These are phyloP conservation scores for Collybia sp. DNA, from an alignment of 768 basidiomycete species.

Conservation along the genomic window DNA sequence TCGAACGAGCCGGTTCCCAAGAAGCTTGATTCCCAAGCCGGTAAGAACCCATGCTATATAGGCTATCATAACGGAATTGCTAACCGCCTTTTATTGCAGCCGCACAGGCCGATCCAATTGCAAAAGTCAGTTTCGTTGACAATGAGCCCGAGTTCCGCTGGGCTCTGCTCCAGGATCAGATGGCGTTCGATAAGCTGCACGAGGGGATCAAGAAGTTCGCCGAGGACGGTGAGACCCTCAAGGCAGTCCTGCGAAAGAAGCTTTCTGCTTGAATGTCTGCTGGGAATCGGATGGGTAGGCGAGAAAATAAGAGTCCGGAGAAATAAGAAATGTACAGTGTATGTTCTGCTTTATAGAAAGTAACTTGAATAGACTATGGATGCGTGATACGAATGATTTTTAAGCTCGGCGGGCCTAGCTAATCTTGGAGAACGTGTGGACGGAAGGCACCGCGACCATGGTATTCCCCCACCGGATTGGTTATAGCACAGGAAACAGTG, in stretches of 20 bases:
- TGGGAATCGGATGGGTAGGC: too few relatives aligned
- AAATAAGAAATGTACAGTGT: too few relatives aligned
- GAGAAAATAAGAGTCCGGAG: too few relatives aligned
- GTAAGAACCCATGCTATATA: conserved; percentile 33
- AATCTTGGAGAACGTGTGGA: too few relatives aligned
- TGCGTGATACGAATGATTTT: too few relatives aligned
- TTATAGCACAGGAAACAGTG: too few relatives aligned
- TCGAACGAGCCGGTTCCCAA: conserved; percentile 75
- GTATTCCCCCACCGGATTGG: too few relatives aligned
- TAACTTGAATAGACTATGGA: too few relatives aligned
- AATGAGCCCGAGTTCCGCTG: conserved; percentile 97
- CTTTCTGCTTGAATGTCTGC: conserved; percentile 37
- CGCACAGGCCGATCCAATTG: conserved; percentile 52
- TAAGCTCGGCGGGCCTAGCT: too few relatives aligned
- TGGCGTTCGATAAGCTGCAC: conserved; percentile 99
- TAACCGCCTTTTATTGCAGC: conserved; percentile 25
- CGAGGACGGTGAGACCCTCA: conserved; percentile 89
- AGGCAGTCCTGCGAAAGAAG: conserved; percentile 71
- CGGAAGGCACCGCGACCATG: too few relatives aligned
- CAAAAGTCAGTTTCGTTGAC: conserved; percentile 84
- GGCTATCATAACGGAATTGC: background rate
- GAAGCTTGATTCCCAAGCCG: conserved; percentile 67
- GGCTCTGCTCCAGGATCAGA: conserved; percentile 85
- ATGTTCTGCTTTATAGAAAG: too few relatives aligned
- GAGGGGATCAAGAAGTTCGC: conserved; percentile 99